Percentiles rank a stretch among this genome's conserved stretches.
Evolutionary conservation across 2,329 filamentous ascomycete genomes (phyloP).

Genomic region (Aspergillus tamarii): DNA sequence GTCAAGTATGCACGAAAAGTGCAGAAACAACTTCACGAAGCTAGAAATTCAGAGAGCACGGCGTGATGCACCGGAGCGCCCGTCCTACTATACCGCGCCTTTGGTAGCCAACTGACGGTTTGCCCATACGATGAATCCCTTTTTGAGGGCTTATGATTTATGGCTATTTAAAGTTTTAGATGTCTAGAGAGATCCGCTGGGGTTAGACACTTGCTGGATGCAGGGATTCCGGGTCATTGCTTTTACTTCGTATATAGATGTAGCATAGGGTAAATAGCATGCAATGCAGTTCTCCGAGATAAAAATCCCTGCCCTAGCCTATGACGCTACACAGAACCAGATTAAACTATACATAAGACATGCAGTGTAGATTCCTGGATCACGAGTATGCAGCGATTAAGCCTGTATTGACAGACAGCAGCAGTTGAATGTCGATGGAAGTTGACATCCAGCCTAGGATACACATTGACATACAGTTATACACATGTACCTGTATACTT

Average conservation of each 20-base stretch:
- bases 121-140: background rate
- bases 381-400: background rate
- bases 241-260: slow-evolving; percentile 1
- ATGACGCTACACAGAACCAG: background rate
- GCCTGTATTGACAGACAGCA: background rate
- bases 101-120: background rate
- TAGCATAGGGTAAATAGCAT: background rate
- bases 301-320: background rate
- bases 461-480: background rate
- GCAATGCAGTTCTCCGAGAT: background rate
- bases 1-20: slow-evolving; percentile 46
- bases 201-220: background rate
- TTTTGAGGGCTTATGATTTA: background rate
- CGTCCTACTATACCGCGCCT: background rate
- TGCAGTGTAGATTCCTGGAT: background rate
- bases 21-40: slow-evolving; percentile 36
- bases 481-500: background rate
- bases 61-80: background rate
- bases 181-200: background rate
- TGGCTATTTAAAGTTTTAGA: background rate
- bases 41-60: background rate
- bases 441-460: background rate
- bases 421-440: background rate
- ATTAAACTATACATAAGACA: slow-evolving; percentile 1
- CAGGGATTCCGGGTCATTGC: background rate